Conservation (phyloP, 352 stramenopile genomes). For the Globisporangium lucens region DNA sequence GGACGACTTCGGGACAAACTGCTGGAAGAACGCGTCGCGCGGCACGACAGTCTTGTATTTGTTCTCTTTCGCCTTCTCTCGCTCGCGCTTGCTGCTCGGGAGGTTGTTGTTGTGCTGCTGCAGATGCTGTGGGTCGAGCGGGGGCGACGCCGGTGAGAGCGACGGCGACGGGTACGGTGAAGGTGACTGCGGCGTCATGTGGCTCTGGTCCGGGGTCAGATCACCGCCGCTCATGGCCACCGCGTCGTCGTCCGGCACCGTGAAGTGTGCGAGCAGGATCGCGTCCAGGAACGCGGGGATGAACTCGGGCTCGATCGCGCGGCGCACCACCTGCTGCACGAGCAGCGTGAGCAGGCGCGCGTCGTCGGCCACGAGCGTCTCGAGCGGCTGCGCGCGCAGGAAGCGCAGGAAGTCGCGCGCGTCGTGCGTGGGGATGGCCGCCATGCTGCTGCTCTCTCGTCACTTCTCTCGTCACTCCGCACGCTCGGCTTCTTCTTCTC, state of each 20-base stretch:
- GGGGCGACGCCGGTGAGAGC: conserved; percentile 17
- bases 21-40: conserved; percentile 55
- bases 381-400: conserved; percentile 18
- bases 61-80: conserved; percentile 8
- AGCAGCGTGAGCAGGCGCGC: conserved; percentile 15
- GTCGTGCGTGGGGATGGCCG: conserved; percentile 19
- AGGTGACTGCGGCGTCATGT: conserved; percentile 17
- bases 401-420: conserved; percentile 19
- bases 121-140: conserved; percentile 14
- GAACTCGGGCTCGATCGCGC: conserved; percentile 21
- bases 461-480: not conserved
- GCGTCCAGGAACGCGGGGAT: conserved; percentile 40
- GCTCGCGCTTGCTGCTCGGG: conserved; percentile 12
- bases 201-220: conserved; percentile 13
- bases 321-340: conserved; percentile 19
- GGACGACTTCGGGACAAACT: conserved; percentile 52
- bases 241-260: conserved; percentile 5
- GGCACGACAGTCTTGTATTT: conserved; percentile 23
- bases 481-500: not conserved
- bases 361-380: conserved; percentile 12
- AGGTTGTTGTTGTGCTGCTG: conserved; percentile 2
- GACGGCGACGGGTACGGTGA: conserved; percentile 19
- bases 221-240: conserved; percentile 5
- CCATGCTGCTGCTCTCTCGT: conserved; percentile 7
- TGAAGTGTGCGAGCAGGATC: conserved; percentile 43